phyloP scores from a whole-genome alignment of 805 yeast species.

The Tetrapisispora namnaoensis region DNA sequence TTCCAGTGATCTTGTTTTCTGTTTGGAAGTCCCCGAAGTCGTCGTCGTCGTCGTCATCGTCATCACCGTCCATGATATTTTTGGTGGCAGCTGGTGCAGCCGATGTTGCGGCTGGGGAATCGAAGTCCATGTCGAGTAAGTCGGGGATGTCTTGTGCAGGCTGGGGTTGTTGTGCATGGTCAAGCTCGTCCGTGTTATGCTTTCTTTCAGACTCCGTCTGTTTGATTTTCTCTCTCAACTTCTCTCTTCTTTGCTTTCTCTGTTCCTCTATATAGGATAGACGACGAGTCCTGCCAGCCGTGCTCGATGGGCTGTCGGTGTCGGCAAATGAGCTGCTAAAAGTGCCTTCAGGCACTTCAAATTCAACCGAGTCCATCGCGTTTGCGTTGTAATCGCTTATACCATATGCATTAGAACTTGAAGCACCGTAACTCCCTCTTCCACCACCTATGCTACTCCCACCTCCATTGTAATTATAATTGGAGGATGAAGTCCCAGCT shows the following conservation, averaged over 20 bases:
- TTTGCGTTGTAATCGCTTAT: conserved; percentile 4
- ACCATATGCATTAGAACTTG: not conserved
- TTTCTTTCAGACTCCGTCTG: conserved; percentile 21
- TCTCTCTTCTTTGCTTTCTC: conserved; percentile 25
- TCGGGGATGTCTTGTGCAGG: conserved; percentile 19
- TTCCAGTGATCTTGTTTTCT: conserved; percentile 5
- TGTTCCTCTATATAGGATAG: conserved; percentile 21
- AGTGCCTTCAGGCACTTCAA: conserved; percentile 4
- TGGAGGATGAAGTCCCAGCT: not conserved
- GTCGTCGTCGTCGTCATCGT: conserved; percentile 21
- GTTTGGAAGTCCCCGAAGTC: conserved; percentile 29
- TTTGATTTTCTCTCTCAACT: conserved; percentile 20
- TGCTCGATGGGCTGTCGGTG: not conserved
- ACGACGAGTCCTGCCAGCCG: conserved; percentile 7
- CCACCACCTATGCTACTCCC: not conserved
- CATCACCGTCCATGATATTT: conserved; percentile 19
- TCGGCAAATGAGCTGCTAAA: conserved; percentile 19
- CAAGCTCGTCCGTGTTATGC: conserved; percentile 1
- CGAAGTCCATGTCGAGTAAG: conserved; percentile 19
- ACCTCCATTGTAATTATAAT: not conserved
- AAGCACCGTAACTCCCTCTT: not conserved
- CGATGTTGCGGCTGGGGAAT: conserved; percentile 2
- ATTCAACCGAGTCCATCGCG: conserved; percentile 4
- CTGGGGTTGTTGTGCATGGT: not conserved
- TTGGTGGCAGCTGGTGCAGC: not conserved